Evolutionary conservation across 2,329 filamentous ascomycete genomes (phyloP).

Genomic region (Grosmannia clavigera): DNA sequence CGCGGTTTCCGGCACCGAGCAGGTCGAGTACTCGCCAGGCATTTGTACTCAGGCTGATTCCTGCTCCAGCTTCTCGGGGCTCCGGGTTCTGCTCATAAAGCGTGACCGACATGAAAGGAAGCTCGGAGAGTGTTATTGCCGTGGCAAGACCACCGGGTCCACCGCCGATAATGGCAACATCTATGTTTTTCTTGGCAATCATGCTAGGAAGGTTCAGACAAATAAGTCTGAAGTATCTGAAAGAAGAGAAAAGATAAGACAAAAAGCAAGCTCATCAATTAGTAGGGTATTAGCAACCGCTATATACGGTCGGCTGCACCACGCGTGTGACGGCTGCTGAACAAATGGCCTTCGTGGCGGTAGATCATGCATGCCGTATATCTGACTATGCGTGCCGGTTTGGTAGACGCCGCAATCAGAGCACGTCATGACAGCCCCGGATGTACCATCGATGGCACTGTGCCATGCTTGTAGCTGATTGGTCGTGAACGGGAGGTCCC

Average conservation of each 20-base stretch:
- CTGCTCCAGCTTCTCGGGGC: background rate
- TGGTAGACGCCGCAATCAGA: background rate
- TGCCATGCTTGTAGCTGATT: too few relatives aligned
- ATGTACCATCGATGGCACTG: too few relatives aligned
- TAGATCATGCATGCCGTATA: background rate
- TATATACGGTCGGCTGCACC: background rate
- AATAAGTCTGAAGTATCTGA: background rate
- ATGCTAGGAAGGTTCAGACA: background rate
- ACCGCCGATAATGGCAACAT: background rate
- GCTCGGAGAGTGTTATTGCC: background rate
- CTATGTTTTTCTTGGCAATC: too few relatives aligned
- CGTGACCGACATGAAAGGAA: conserved; percentile 1
- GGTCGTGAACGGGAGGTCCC: too few relatives aligned
- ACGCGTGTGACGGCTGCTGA: background rate
- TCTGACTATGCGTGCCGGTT: background rate
- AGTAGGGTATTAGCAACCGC: too few relatives aligned
- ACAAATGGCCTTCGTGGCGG: background rate
- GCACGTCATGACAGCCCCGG: background rate
- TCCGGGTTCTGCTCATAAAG: conserved; percentile 1
- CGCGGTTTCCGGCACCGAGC: background rate
- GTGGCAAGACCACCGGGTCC: background rate
- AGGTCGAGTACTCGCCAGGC: conserved; percentile 1
- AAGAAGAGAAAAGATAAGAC: background rate
- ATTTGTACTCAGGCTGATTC: background rate
- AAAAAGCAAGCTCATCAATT: background rate